These are phyloP conservation scores for Sugiyamaella marilandica DNA, from an alignment of 805 yeast genomes.

Conservation along the genomic window DNA sequence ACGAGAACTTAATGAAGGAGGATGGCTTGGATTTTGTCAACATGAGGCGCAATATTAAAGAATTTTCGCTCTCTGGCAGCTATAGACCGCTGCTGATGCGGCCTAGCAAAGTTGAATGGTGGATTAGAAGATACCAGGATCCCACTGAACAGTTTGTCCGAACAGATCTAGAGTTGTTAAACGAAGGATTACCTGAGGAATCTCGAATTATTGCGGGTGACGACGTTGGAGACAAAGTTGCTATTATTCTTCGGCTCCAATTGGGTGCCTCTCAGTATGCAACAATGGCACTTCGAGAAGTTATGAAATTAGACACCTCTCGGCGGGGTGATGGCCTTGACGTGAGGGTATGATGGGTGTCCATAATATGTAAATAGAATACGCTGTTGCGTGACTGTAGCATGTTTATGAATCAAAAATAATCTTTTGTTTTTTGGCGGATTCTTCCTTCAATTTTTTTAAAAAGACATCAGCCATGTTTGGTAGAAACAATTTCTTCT, in stretches of 20 bases:
- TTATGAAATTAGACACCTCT: slow-evolving; percentile 50
- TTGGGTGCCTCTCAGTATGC: slow-evolving; percentile 89
- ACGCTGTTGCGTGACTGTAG: neutral
- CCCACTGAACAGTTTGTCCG: slow-evolving; percentile 67
- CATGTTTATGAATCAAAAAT: neutral
- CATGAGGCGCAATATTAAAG: slow-evolving; percentile 81
- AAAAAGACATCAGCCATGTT: neutral
- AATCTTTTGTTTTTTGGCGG: neutral
- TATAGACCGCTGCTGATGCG: slow-evolving; percentile 70
- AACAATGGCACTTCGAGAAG: slow-evolving; percentile 93
- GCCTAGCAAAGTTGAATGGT: slow-evolving; percentile 60
- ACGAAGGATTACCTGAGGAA: slow-evolving; percentile 21
- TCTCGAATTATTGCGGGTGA: slow-evolving; percentile 20
- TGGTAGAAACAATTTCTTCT: too few relatives aligned
- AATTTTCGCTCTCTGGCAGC: slow-evolving; percentile 87
- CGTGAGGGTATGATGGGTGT: slow-evolving; percentile 6
- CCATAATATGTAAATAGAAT: neutral
- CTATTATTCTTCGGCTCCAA: slow-evolving; percentile 70
- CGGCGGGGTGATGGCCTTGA: slow-evolving; percentile 25
- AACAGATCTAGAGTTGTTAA: slow-evolving; percentile 66
- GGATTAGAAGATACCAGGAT: slow-evolving; percentile 54
- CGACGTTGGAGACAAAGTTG: slow-evolving; percentile 48
- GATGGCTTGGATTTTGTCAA: slow-evolving; percentile 81
- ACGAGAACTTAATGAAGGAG: slow-evolving; percentile 62
- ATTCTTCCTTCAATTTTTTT: too few relatives aligned